These are phyloP conservation scores for Leccinellum albellum DNA, from an alignment of 768 basidiomycete genomes.

Conservation along the genomic window DNA sequence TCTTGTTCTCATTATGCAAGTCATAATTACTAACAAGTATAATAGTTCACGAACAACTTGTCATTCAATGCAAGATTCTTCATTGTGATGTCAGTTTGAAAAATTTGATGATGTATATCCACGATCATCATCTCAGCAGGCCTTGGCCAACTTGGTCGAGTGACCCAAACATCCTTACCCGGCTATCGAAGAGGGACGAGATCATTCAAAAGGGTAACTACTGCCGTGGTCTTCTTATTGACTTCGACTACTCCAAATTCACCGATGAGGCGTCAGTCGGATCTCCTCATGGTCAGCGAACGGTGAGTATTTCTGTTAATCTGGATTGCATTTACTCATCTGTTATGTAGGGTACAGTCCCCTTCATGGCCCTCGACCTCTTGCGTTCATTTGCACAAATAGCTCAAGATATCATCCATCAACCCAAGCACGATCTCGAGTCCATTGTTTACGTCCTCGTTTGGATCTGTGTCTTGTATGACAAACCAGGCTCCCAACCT, in stretches of 20 bases:
- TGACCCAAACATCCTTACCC: neutral
- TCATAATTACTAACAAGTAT: neutral
- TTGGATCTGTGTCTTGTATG: constrained; percentile 6
- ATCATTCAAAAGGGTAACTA: neutral
- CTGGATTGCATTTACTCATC: too few relatives aligned
- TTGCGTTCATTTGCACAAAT: too few relatives aligned
- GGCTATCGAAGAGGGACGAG: neutral
- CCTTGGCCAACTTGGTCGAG: neutral
- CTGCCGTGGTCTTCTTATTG: neutral
- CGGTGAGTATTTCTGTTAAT: neutral
- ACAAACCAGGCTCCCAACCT: neutral
- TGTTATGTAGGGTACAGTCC: too few relatives aligned
- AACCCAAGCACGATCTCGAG: neutral
- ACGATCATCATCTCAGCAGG: neutral
- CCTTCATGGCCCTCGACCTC: too few relatives aligned
- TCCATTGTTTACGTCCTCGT: constrained; percentile 1
- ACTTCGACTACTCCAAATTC: constrained; percentile 1
- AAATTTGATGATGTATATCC: neutral
- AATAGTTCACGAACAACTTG: neutral
- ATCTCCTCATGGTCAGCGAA: neutral
- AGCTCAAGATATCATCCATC: too few relatives aligned
- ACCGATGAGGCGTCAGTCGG: neutral
- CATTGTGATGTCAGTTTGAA: neutral
- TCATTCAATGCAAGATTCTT: neutral
- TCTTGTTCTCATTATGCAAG: neutral